phyloP scores from a whole-genome alignment of 495 filamentous ascomycete genomes.

The Neurospora pannonica region DNA sequence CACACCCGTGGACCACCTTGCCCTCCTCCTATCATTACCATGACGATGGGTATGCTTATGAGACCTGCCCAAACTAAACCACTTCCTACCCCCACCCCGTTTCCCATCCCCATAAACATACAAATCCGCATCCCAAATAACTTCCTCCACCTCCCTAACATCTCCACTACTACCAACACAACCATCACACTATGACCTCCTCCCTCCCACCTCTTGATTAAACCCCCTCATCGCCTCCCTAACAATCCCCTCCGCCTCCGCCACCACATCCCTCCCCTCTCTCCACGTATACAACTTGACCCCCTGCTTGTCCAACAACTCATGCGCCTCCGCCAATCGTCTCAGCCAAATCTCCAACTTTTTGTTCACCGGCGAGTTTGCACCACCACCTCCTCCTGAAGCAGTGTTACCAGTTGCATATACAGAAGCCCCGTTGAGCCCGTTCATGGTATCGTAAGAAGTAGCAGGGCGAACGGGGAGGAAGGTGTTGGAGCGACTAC shows the following conservation, averaged over 20 bases:
- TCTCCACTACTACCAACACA: not conserved
- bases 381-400: not conserved
- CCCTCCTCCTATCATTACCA: not conserved
- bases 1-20: not conserved
- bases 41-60: not conserved
- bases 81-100: not conserved
- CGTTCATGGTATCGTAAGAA: slow-evolving; percentile 5
- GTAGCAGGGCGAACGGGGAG: not conserved
- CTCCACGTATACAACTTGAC: slow-evolving; percentile 80
- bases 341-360: slow-evolving; percentile 77
- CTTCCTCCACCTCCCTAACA: not conserved
- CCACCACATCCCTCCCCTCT: slow-evolving; percentile 64
- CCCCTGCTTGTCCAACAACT: slow-evolving; percentile 54
- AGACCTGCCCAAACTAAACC: not conserved
- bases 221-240: slow-evolving; percentile 27
- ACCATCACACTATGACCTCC: slow-evolving; percentile 17
- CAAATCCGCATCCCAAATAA: not conserved
- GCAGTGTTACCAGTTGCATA: not conserved
- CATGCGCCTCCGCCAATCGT: slow-evolving; percentile 66
- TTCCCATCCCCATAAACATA: not conserved
- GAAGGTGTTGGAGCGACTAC: not conserved
- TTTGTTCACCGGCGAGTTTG: slow-evolving; percentile 45
- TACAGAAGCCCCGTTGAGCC: not conserved
- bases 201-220: slow-evolving; percentile 11
- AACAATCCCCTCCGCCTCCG: slow-evolving; percentile 41